Evolutionary conservation across 306 rosid species (phyloP).

Genomic region (Fragaria ananassa): DNA sequence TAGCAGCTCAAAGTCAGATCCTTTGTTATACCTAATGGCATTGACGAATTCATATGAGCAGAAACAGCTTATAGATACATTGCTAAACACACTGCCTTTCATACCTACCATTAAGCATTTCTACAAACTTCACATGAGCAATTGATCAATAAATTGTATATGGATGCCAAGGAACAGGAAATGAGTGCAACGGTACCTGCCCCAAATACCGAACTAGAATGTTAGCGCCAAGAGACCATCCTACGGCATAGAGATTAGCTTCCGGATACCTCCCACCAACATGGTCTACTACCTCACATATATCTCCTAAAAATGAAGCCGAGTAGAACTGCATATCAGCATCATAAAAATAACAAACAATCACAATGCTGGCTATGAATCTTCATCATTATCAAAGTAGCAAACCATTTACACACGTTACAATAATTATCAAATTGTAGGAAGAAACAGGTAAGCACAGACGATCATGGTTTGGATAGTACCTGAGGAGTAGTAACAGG

Average conservation of each 20-base stretch:
- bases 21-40: not conserved
- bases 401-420: not conserved
- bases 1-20: not conserved
- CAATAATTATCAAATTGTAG: not conserved
- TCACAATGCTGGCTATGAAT: conserved; percentile 14
- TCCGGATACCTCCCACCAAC: conserved; percentile 56
- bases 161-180: not conserved
- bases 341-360: conserved; percentile 14
- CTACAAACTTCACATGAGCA: not conserved
- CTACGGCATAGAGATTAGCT: conserved; percentile 79
- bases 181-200: conserved; percentile 40
- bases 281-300: conserved; percentile 72
- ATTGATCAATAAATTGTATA: not conserved
- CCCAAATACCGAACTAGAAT: conserved; percentile 91
- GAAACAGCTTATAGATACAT: not conserved
- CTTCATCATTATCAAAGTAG: not conserved
- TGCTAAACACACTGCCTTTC: not conserved
- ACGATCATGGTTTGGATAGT: not conserved
- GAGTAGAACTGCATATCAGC: conserved; percentile 88
- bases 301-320: conserved; percentile 87
- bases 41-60: not conserved
- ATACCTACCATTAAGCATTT: not conserved
- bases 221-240: conserved; percentile 98
- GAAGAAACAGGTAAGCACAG: not conserved
- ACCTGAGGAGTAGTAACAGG: conserved; percentile 96